A percentile compares a stretch with the other conserved stretches of the same genome.
phyloP scores from a whole-genome alignment of 768 basidiomycete genomes.

The Mycena sanguinolenta region DNA sequence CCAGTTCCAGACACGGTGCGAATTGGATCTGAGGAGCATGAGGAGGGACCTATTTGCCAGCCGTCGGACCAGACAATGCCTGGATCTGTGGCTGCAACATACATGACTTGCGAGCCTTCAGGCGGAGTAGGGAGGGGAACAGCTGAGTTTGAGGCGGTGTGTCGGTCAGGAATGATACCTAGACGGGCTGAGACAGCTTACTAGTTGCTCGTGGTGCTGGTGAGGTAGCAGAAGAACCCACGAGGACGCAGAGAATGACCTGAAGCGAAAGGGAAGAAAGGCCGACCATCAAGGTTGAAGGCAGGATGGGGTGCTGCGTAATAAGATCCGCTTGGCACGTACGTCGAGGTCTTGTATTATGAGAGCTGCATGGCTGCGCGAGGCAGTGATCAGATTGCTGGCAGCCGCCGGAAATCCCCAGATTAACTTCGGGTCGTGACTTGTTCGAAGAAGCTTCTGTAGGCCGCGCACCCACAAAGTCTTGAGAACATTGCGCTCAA shows the following conservation, averaged over 20 bases:
- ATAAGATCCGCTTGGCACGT: not conserved
- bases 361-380: too few species aligned
- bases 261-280: not conserved
- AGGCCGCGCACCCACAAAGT: too few species aligned
- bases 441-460: too few species aligned
- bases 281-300: constrained; percentile 13
- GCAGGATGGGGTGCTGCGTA: not conserved
- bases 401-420: too few species aligned
- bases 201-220: constrained; percentile 5
- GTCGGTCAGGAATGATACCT: not conserved
- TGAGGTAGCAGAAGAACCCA: not conserved
- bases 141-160: constrained; percentile 6
- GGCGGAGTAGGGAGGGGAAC: constrained; percentile 17
- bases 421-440: too few species aligned
- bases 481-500: too few species aligned
- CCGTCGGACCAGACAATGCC: constrained; percentile 8
- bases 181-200: constrained; percentile 1
- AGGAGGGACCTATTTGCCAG: constrained; percentile 3
- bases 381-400: too few species aligned
- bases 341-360: too few species aligned
- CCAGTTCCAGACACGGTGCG: constrained; percentile 5
- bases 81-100: constrained; percentile 8
- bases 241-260: constrained; percentile 1
- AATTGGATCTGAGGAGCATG: not conserved
- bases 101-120: constrained; percentile 4